Conservation (phyloP, 306 rosid genomes). For the Trifolium dubium region DNA sequence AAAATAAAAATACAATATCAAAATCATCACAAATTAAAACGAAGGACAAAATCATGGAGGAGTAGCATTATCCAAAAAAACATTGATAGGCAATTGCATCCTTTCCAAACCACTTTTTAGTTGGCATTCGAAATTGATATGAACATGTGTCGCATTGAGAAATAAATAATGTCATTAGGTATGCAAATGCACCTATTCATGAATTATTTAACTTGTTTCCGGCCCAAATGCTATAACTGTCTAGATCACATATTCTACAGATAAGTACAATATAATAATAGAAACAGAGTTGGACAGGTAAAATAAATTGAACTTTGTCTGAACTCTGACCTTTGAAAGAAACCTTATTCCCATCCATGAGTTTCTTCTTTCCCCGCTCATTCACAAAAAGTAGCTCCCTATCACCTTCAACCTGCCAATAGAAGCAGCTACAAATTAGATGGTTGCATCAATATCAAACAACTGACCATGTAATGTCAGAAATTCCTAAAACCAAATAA, state of each 20-base stretch:
- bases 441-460: conserved; percentile 34
- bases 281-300: not conserved
- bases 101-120: conserved; percentile 12
- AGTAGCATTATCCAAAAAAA: conserved; percentile 27
- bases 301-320: conserved; percentile 33
- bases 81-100: not conserved
- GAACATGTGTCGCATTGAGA: not conserved
- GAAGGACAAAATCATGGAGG: not conserved
- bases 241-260: conserved; percentile 2
- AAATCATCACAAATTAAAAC: conserved; percentile 8
- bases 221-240: not conserved
- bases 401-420: conserved; percentile 72
- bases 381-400: conserved; percentile 68
- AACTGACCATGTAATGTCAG: conserved; percentile 12
- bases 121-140: conserved; percentile 1
- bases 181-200: conserved; percentile 3
- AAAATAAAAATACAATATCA: conserved; percentile 4
- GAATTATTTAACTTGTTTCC: not conserved
- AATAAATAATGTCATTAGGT: conserved; percentile 4
- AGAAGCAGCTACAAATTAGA: conserved; percentile 45
- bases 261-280: not conserved
- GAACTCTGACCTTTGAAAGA: conserved; percentile 83
- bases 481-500: conserved; percentile 37
- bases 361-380: conserved; percentile 94
- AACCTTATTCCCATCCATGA: conserved; percentile 90